Evolutionary conservation across 2,329 filamentous ascomycete genomes (phyloP), one percentile per base, ranked within the genome.

Genomic region (Ilyonectria sp.): DNA sequence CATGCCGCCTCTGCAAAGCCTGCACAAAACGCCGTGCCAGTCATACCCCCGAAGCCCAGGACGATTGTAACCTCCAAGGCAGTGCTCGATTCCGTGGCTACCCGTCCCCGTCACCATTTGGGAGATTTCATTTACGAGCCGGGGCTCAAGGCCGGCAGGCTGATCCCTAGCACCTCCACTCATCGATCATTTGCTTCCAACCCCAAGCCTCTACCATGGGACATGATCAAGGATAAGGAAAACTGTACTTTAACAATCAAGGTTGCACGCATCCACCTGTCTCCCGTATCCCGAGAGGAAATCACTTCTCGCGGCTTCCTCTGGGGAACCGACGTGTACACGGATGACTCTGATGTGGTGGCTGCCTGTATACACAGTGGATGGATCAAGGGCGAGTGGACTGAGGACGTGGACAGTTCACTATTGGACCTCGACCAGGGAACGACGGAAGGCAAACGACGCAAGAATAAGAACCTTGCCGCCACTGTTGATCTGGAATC

Each of bases 261-360:
- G 74, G 91, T 99, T 7, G 92, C 95, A 2, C 90, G 93, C 31
- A 89, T 93, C 54, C 94, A 96, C 75, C 84, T 99, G 8, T 89
- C 89, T 9, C 80, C 89, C 0, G 82, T 86, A 8, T 89, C 93
- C 26, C 88, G 95, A 33, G 93, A 96, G 77, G 93, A 97, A 72
- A 95, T 98, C 58, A 97, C 94, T 11, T 84, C 90, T 8, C 89
- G 94, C 37, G 89, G 92, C 21, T 93, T 93, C 8, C 80, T 99
- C 0, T 99, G 95, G 95, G 96, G 96, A 1, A 96, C 94, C 0
- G 95, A 97, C 43, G 88, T 99, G 7, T 98, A 98, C 78, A 97
- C 94, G 0, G 96, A 99, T 74, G 96, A 99, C 80, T 97, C 94
- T 0, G 96, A 99, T 77, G 90, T 96, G 1, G 88, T 99, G 26